Base-by-base conservation (phyloP, 768 basidiomycete genomes). In the Termitomyces titanicus region DNA sequence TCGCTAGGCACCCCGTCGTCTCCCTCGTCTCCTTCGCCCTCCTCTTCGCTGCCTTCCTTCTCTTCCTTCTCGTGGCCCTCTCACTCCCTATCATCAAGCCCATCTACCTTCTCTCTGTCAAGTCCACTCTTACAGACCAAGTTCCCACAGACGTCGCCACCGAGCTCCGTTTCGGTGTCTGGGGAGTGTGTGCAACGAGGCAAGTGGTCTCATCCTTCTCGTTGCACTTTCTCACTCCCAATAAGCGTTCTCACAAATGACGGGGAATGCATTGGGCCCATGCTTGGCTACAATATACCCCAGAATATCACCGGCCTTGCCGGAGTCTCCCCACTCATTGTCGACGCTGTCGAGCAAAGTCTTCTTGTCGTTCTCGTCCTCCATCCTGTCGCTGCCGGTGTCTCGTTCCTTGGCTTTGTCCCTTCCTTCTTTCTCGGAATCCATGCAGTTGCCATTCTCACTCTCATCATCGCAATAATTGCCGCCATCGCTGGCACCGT, bases 81-180 rank as follows among this genome's bases (percentile, higher is more conserved):
- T 92, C 89, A 5, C 68, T 87, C 34, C 82, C 91, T 2, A 87
- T 94, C 70, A 83, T 86, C 66, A 86, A 84, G 66, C 64, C 81
- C 20, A 79, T 91, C 27, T 88, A 84, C 66, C 71, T 91, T 25
- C 70, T 90, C 47, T 61, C 70, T 18, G 65, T 89, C 69, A 61
- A 68, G 54, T 68, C 78, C 42, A 69, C 66, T 0, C 44, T 63
- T 8, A 57, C 60, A 0, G 61, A 53, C 39, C 66, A 71, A 47
- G 75, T 77, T 2, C 60, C 64, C 33, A 83, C 85, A 11, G 75
- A 76, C 56, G 68, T 83, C 12, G 83, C 84, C 27, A 85, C 83
- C 3, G 73, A 77, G 60, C 68, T 92, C 10, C 78, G 82, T 34
- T 87, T 92, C 57, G 92, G 92, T 3, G 85, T 92, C 5, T 93